phyloP scores from a whole-genome alignment of 768 basidiomycete species.

The Pleurotus citrinopileatus region DNA sequence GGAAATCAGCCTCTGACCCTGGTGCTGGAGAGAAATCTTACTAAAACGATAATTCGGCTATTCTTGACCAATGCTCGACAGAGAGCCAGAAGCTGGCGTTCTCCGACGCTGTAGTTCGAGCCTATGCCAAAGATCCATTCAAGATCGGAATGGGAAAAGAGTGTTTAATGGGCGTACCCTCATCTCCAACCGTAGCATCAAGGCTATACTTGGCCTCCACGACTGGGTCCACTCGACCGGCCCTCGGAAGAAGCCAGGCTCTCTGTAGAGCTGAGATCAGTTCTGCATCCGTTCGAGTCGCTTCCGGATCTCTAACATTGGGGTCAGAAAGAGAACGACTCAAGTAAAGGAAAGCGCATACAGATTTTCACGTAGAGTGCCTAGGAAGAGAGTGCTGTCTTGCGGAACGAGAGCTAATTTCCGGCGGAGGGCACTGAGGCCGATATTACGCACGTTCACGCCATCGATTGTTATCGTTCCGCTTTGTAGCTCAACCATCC shows the following conservation, averaged over 20 bases:
- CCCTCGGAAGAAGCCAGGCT: conserved; percentile 55
- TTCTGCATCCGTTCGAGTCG: conserved; percentile 53
- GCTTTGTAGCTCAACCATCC: conserved; percentile 55
- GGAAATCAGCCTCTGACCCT: neutral
- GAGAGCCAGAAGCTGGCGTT: conserved; percentile 62
- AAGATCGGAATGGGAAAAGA: neutral
- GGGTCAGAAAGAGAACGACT: conserved; percentile 42
- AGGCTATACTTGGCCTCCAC: conserved; percentile 69
- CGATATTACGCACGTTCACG: conserved; percentile 47
- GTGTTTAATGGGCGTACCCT: conserved; percentile 37
- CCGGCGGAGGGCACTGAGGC: conserved; percentile 49
- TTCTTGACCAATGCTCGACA: conserved; percentile 61
- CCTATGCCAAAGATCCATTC: conserved; percentile 26
- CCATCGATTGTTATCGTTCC: conserved; percentile 63
- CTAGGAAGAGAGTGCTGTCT: conserved; percentile 53
- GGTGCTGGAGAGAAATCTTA: conserved; percentile 24
- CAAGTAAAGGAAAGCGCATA: conserved; percentile 40
- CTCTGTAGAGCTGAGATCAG: conserved; percentile 59
- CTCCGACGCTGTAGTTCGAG: conserved; percentile 64
- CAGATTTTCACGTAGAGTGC: conserved; percentile 48
- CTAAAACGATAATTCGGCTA: conserved; percentile 55
- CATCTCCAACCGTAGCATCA: conserved; percentile 57
- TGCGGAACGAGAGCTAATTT: conserved; percentile 70
- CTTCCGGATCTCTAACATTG: conserved; percentile 50
- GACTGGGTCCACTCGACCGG: conserved; percentile 39